Percentiles rank a stretch among this genome's conserved stretches.
phyloP scores from a whole-genome alignment of 495 filamentous ascomycete species.

The Hypoxylon lienhwacheense region DNA sequence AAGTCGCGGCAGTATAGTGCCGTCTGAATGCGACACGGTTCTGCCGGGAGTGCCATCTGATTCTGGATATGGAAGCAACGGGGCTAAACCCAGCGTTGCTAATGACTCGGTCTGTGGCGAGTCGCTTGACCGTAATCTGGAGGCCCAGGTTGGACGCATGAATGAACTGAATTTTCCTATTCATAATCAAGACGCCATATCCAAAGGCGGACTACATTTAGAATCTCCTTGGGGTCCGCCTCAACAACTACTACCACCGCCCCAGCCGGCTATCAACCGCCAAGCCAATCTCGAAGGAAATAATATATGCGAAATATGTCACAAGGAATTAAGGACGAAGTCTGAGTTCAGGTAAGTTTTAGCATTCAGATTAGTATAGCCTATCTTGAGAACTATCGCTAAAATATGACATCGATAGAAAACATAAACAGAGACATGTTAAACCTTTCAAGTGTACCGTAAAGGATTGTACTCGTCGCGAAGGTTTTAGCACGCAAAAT shows the following conservation, averaged over 20 bases:
- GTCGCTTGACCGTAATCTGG: slow-evolving; percentile 38
- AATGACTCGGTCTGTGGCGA: slow-evolving; percentile 54
- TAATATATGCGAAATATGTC: slow-evolving; percentile 41
- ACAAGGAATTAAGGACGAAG: slow-evolving; percentile 46
- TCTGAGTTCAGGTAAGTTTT: slow-evolving; percentile 54
- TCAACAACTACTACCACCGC: slow-evolving; percentile 10
- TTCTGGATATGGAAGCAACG: slow-evolving; percentile 63
- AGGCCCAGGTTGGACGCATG: slow-evolving; percentile 42
- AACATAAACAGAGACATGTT: slow-evolving; percentile 76
- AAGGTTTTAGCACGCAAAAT: slow-evolving; percentile 81
- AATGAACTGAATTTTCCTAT: slow-evolving; percentile 20
- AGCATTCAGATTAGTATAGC: not conserved
- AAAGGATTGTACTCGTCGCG: slow-evolving; percentile 56
- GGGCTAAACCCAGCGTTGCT: slow-evolving; percentile 42
- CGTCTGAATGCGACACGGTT: slow-evolving; percentile 61
- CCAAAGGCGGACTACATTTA: slow-evolving; percentile 11
- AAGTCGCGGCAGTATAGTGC: slow-evolving; percentile 36
- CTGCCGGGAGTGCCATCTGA: slow-evolving; percentile 57
- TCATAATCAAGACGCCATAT: slow-evolving; percentile 16
- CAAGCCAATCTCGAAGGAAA: slow-evolving; percentile 10
- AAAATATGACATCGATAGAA: slow-evolving; percentile 53
- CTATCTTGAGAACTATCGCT: slow-evolving; percentile 9
- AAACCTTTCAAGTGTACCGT: slow-evolving; percentile 72
- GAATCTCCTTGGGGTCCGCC: slow-evolving; percentile 19
- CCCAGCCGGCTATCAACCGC: slow-evolving; percentile 4